phyloP scores from a whole-genome alignment of 768 basidiomycete genomes.

The Hericium alpestre region DNA sequence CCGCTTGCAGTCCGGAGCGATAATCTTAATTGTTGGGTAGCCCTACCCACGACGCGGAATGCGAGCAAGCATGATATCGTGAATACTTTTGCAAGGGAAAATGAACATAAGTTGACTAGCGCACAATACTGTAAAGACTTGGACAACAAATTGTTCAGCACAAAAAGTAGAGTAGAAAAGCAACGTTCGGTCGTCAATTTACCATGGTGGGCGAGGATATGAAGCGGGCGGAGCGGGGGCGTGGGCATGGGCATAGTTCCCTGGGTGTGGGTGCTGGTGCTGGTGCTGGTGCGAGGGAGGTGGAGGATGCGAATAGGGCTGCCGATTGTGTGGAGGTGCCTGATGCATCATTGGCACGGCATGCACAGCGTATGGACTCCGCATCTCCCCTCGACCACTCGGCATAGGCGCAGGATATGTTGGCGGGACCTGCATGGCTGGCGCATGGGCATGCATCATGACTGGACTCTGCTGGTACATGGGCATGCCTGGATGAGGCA shows the following conservation, averaged over 20 bases:
- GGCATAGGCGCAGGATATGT: constrained; percentile 20
- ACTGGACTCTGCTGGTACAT: constrained; percentile 66
- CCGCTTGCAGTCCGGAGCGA: not conserved
- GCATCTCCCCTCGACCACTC: constrained; percentile 28
- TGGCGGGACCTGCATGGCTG: constrained; percentile 23
- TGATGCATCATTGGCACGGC: constrained; percentile 30
- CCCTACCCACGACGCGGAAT: not conserved
- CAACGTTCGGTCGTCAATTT: constrained; percentile 14
- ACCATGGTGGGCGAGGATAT: constrained; percentile 43
- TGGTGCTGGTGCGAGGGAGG: constrained; percentile 4
- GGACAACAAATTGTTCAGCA: not conserved
- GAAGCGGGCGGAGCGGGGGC: constrained; percentile 29
- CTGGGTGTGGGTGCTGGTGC: constrained; percentile 11
- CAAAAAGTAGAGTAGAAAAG: constrained; percentile 1
- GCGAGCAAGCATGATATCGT: not conserved
- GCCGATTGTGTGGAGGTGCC: constrained; percentile 11
- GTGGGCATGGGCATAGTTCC: constrained; percentile 32
- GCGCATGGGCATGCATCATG: constrained; percentile 38
- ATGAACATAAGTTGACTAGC: not conserved
- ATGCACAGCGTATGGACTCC: constrained; percentile 23
- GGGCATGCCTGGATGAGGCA: constrained; percentile 22
- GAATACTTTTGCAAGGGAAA: not conserved
- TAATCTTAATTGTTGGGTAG: not conserved
- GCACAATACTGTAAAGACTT: constrained; percentile 1
- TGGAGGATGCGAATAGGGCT: constrained; percentile 17